A percentile compares a stretch with the other conserved stretches of the same genome.
phyloP scores from a whole-genome alignment of 2,329 filamentous ascomycete species.

The Sclerotinia subarctica region DNA sequence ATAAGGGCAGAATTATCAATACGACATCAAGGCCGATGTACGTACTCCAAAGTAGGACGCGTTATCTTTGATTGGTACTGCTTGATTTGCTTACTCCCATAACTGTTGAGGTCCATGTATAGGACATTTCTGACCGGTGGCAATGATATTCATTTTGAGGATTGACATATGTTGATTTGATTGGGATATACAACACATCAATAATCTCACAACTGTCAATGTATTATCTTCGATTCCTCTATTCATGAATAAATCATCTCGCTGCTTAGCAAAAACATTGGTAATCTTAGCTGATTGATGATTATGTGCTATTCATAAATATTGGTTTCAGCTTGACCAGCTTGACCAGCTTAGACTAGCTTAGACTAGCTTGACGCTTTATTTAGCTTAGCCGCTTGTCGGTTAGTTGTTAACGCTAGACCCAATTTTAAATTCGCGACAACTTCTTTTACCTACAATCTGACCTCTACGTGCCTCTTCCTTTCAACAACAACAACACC shows the following conservation, averaged over 20 bases:
- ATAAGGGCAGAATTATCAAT: not conserved
- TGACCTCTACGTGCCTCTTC: constrained; percentile 11
- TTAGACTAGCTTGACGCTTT: not conserved
- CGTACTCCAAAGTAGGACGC: not conserved
- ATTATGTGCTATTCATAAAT: not conserved
- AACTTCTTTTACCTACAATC: constrained; percentile 19
- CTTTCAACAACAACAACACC: constrained; percentile 21
- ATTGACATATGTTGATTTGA: not conserved
- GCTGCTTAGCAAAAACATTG: not conserved
- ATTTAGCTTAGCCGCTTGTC: constrained; percentile 6
- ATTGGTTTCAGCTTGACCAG: too few relatives aligned
- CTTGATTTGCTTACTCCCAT: not conserved
- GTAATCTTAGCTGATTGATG: not conserved
- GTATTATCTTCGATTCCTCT: too few relatives aligned
- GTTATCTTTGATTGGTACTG: not conserved
- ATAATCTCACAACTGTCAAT: not conserved
- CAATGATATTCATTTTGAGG: not conserved
- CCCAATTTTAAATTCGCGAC: constrained; percentile 20
- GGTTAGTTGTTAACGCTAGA: constrained; percentile 20
- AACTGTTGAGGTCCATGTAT: not conserved
- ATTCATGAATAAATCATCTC: not conserved
- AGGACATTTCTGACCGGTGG: too few relatives aligned
- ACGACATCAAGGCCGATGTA: not conserved
- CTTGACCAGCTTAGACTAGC: too few relatives aligned
- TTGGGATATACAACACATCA: not conserved